A percentile compares a stretch with the other conserved stretches of the same genome.
phyloP scores from a whole-genome alignment of 1,139 yeast species.

The Pichia norvegensis region DNA sequence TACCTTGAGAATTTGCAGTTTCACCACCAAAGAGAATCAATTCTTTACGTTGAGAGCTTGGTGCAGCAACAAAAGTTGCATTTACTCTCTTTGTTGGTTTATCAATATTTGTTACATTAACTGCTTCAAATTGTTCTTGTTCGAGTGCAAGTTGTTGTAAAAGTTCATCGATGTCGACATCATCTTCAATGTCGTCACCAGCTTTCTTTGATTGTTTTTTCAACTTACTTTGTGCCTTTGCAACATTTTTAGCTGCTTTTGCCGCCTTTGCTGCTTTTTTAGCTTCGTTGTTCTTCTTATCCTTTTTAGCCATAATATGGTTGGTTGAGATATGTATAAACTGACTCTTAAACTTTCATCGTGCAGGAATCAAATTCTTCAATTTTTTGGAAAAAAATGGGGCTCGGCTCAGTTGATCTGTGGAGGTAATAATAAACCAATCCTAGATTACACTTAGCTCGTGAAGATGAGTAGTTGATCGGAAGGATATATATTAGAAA shows the following conservation, averaged over 20 bases:
- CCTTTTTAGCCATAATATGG: constrained; percentile 88
- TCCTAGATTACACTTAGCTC: too few relatives aligned
- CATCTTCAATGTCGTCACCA: constrained; percentile 70
- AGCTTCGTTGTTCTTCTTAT: constrained; percentile 77
- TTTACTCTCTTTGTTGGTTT: constrained; percentile 67
- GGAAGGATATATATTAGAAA: too few relatives aligned
- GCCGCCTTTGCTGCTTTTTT: constrained; percentile 85
- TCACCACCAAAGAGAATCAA: constrained; percentile 89
- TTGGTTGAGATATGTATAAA: not conserved
- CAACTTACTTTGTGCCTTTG: constrained; percentile 65
- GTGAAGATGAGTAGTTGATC: too few relatives aligned
- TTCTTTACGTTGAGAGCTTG: constrained; percentile 70
- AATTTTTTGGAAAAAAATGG: not conserved
- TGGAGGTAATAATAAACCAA: too few relatives aligned
- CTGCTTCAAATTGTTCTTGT: constrained; percentile 71
- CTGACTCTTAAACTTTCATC: not conserved
- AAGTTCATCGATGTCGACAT: constrained; percentile 79
- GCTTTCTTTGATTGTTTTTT: constrained; percentile 70
- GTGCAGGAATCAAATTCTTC: too few relatives aligned
- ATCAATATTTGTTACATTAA: constrained; percentile 48
- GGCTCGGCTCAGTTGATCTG: too few relatives aligned
- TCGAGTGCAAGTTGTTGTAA: constrained; percentile 70
- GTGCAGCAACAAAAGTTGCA: constrained; percentile 68
- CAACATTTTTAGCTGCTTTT: constrained; percentile 66
- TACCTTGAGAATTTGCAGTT: constrained; percentile 39